phyloP scores from a whole-genome alignment of 2,329 filamentous ascomycete genomes.

The Corinectria fuckeliana region DNA sequence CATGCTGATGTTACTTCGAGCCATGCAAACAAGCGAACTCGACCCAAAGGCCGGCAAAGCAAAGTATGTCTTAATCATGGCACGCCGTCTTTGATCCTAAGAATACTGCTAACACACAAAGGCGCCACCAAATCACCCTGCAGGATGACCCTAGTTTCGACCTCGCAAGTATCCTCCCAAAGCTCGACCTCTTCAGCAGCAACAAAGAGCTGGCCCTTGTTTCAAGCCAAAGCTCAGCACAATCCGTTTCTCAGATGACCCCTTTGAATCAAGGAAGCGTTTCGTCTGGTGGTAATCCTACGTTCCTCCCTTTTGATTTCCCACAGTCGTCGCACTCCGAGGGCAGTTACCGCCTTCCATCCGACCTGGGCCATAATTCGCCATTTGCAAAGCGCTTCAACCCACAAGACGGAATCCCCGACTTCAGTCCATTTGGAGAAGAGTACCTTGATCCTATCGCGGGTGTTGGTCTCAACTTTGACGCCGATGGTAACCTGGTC shows the following conservation, averaged over 20 bases:
- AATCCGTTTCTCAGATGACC: constrained; percentile 53
- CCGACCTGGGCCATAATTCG: constrained; percentile 44
- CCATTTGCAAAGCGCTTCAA: constrained; percentile 33
- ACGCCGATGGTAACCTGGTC: constrained; percentile 58
- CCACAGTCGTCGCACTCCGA: constrained; percentile 45
- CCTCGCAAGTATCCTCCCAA: constrained; percentile 40
- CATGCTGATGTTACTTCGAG: constrained; percentile 72
- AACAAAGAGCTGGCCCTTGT: constrained; percentile 43
- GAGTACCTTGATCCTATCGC: constrained; percentile 48
- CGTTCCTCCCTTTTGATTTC: constrained; percentile 41
- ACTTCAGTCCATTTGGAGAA: constrained; percentile 45
- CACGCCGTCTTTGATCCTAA: constrained; percentile 39
- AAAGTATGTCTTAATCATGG: constrained; percentile 62
- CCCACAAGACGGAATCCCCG: constrained; percentile 27
- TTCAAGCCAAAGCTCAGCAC: constrained; percentile 46
- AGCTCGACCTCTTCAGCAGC: constrained; percentile 45
- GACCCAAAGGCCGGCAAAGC: constrained; percentile 75
- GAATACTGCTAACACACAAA: constrained; percentile 44
- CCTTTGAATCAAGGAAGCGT: constrained; percentile 45
- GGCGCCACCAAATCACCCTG: constrained; percentile 77
- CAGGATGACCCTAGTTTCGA: constrained; percentile 82
- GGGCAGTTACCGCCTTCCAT: constrained; percentile 42
- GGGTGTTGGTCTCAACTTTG: constrained; percentile 57
- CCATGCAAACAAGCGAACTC: constrained; percentile 60
- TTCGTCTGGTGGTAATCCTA: constrained; percentile 39